phyloP scores from a whole-genome alignment of 768 basidiomycete species.

The Filobasidium floriforme region DNA sequence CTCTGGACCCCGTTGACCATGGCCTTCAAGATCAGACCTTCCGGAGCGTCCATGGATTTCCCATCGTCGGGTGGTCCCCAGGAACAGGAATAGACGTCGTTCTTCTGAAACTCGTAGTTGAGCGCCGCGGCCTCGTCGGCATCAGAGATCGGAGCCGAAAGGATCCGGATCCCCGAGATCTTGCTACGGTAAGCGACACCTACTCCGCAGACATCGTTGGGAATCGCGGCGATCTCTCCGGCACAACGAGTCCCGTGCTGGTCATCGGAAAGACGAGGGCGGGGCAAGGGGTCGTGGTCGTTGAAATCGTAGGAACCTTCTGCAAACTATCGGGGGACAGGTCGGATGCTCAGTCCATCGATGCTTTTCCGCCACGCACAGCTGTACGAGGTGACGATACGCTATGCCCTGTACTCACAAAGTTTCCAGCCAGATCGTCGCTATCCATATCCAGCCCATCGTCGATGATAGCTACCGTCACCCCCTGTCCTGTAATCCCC shows the following conservation, averaged over 20 bases:
- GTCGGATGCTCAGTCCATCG: background rate
- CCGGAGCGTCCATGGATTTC: slow-evolving; percentile 85
- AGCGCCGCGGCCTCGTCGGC: slow-evolving; percentile 90
- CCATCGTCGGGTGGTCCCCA: slow-evolving; percentile 99
- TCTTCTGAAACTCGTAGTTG: slow-evolving; percentile 87
- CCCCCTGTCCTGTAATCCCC: slow-evolving; percentile 77
- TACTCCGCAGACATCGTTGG: slow-evolving; percentile 87
- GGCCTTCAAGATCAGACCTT: slow-evolving; percentile 82
- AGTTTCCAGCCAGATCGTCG: slow-evolving; percentile 80
- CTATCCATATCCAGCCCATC: slow-evolving; percentile 89
- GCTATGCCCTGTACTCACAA: slow-evolving; percentile 55
- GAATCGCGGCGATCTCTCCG: slow-evolving; percentile 86
- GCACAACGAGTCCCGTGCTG: slow-evolving; percentile 97
- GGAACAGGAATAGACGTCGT: slow-evolving; percentile 88
- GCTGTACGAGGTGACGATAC: background rate
- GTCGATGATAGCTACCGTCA: slow-evolving; percentile 83
- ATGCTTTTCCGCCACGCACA: too few species aligned
- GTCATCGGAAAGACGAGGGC: slow-evolving; percentile 79
- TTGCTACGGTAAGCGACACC: slow-evolving; percentile 88
- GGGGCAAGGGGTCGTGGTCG: slow-evolving; percentile 78
- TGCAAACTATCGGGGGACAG: slow-evolving; percentile 55
- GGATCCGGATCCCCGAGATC: slow-evolving; percentile 87
- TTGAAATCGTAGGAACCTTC: slow-evolving; percentile 93
- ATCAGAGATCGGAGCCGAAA: slow-evolving; percentile 89
- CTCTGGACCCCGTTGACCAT: slow-evolving; percentile 87